Evolutionary conservation across 441 rosid species (phyloP), one percentile per base, ranked within the genome.

Genomic region (Aleurites moluccanus): DNA sequence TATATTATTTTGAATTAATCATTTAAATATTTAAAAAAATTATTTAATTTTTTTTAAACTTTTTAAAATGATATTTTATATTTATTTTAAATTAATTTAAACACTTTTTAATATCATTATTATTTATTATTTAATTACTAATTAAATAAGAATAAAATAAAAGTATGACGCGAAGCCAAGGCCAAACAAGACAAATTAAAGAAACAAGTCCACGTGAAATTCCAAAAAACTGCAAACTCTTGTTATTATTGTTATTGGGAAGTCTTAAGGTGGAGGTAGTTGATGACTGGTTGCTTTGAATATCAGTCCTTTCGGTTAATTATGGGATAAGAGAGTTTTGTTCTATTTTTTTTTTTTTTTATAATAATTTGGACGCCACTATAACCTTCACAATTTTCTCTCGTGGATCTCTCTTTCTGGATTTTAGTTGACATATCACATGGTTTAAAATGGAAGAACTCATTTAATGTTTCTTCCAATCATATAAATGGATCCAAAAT

Each of bases 181-280:
- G 57, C 70, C 59, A 28, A 74, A 35, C 23, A 13, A 33, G 55
- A 5, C 21, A 62, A 49, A 47, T 27, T 56, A 68, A 80, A 61
- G 56, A 45, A 69, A 64, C 77, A 80, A 64, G 76, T 74, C 61
- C 74, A 73, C 0, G 59, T 64, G 79, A 82, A 75, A 77, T 62
- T 27, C 44, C 64, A 70, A 70, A 65, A 68, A 69, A 60, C 74
- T 69, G 78, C 44, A n/a, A 71, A 74, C n/a, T n/a, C n/a, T n/a
- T n/a, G 20, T 61, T 35, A 0, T 35, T 35, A 35, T 35, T 35
- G 5, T 35, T 35, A 35, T 35, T 49, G 6, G 45, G n/a, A 53
- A 16, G 10, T 28, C 60, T 64, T 25, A 69, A 72, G 74, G 49
- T 66, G 52, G 69, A 74, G 75, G 78, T 56, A 81, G 66, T 5